Evolutionary conservation across 768 basidiomycete species (phyloP).

Genomic region (Sistotremastrum suecicum): DNA sequence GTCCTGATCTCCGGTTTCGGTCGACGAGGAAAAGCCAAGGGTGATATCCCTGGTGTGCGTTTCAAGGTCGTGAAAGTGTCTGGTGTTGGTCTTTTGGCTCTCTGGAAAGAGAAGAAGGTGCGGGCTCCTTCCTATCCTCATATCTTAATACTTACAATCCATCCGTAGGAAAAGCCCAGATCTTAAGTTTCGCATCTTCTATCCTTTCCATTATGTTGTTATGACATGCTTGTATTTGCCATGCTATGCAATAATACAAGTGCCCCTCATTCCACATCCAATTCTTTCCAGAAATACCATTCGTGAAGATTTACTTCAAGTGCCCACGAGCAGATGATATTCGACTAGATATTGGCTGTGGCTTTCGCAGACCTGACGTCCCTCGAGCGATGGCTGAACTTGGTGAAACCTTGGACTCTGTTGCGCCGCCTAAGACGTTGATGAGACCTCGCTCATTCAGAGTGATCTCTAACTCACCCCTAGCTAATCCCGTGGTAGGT

Average conservation of each 20-base stretch:
- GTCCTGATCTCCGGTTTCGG: slow-evolving; percentile 99
- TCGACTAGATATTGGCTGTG: too few relatives aligned
- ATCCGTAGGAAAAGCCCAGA: slow-evolving; percentile 57
- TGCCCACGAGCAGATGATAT: too few relatives aligned
- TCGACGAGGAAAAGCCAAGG: slow-evolving; percentile 99
- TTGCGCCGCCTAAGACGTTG: too few relatives aligned
- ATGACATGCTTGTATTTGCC: not conserved
- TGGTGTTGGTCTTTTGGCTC: slow-evolving; percentile 92
- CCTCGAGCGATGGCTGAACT: too few relatives aligned
- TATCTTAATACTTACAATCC: slow-evolving; percentile 3
- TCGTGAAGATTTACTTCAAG: too few relatives aligned
- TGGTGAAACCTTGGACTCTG: too few relatives aligned
- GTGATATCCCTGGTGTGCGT: slow-evolving; percentile 99
- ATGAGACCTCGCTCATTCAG: too few relatives aligned
- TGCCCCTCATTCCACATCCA: not conserved
- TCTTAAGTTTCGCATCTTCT: slow-evolving; percentile 21
- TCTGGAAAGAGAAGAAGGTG: slow-evolving; percentile 99
- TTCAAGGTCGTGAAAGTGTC: slow-evolving; percentile 99
- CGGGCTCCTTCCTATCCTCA: slow-evolving; percentile 12
- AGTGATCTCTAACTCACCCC: too few relatives aligned
- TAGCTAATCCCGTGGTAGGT: too few relatives aligned
- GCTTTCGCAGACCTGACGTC: too few relatives aligned
- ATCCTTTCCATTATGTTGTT: not conserved
- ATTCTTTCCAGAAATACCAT: not conserved
- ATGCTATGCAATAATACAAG: not conserved